Percentiles rank a stretch among this genome's conserved stretches.
Evolutionary conservation across 176 grass and related monocot species (phyloP).

Genomic region (Aegilops longissima): DNA sequence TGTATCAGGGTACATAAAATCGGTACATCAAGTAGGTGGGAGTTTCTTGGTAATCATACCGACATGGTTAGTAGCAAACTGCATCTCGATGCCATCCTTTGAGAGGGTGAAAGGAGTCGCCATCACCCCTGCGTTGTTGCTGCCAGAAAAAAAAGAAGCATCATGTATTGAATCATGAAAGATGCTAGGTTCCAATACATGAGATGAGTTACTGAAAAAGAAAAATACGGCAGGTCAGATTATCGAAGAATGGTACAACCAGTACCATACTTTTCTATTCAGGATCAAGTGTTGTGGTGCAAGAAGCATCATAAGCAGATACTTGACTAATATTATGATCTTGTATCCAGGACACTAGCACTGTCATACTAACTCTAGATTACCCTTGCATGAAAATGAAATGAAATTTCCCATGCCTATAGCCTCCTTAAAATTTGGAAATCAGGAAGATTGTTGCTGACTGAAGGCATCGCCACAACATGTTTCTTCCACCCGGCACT

Average conservation of each 20-base stretch:
- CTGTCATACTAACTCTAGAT: neutral
- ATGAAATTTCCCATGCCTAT: neutral
- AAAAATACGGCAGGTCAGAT: too few relatives aligned
- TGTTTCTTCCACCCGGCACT: too few relatives aligned
- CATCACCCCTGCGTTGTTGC: conserved; percentile 94
- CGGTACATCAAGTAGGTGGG: neutral
- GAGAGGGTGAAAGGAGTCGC: conserved; percentile 83
- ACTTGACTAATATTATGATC: too few relatives aligned
- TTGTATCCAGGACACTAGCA: neutral
- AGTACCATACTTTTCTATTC: too few relatives aligned
- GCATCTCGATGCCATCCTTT: conserved; percentile 87
- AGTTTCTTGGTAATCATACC: conserved; percentile 24
- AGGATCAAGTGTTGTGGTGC: too few relatives aligned
- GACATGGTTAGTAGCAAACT: conserved; percentile 93
- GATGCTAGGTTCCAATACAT: neutral
- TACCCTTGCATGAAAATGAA: neutral
- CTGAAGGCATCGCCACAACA: too few relatives aligned
- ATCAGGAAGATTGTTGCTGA: too few relatives aligned
- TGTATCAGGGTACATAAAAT: neutral
- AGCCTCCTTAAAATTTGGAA: too few relatives aligned
- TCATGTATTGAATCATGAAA: neutral
- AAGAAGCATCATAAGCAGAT: too few relatives aligned
- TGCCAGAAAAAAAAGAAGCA: conserved; percentile 24
- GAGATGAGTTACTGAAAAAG: too few relatives aligned
- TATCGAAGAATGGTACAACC: too few relatives aligned